phyloP scores from a whole-genome alignment of 2,329 filamentous ascomycete species.

The Hypomyces rosellus region DNA sequence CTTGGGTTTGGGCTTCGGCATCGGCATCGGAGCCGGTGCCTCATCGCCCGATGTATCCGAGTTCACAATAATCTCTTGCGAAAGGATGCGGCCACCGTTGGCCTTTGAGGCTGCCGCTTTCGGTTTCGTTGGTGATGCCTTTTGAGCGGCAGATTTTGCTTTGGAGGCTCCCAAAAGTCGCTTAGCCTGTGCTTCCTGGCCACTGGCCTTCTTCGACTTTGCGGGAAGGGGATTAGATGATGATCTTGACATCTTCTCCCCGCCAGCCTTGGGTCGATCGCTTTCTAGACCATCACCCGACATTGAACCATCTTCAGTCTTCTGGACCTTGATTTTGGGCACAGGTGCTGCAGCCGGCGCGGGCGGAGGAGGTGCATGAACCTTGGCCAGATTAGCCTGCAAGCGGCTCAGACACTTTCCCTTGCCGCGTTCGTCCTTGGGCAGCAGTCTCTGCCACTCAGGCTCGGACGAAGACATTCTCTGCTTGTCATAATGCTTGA shows the following conservation, averaged over 20 bases:
- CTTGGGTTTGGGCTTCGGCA: constrained; percentile 22
- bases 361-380: constrained; percentile 12
- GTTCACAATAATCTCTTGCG: constrained; percentile 51
- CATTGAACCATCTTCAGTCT: constrained; percentile 41
- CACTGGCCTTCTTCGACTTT: constrained; percentile 50
- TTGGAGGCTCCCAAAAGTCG: constrained; percentile 38
- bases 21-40: constrained; percentile 22
- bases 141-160: constrained; percentile 26
- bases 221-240: constrained; percentile 43
- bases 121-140: constrained; percentile 37
- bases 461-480: constrained; percentile 49
- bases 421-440: constrained; percentile 49
- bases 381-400: constrained; percentile 52
- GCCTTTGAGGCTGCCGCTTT: constrained; percentile 26
- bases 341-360: constrained; percentile 31
- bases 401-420: constrained; percentile 57
- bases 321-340: constrained; percentile 45
- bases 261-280: constrained; percentile 24
- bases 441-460: constrained; percentile 56
- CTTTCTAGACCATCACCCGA: constrained; percentile 32
- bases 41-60: constrained; percentile 50
- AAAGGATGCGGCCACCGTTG: constrained; percentile 42
- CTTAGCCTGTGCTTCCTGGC: constrained; percentile 51
- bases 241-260: constrained; percentile 42
- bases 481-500: constrained; percentile 53